These are phyloP conservation scores for Isatis tinctoria DNA, from an alignment of 345 rosid species.

Conservation along the genomic window DNA sequence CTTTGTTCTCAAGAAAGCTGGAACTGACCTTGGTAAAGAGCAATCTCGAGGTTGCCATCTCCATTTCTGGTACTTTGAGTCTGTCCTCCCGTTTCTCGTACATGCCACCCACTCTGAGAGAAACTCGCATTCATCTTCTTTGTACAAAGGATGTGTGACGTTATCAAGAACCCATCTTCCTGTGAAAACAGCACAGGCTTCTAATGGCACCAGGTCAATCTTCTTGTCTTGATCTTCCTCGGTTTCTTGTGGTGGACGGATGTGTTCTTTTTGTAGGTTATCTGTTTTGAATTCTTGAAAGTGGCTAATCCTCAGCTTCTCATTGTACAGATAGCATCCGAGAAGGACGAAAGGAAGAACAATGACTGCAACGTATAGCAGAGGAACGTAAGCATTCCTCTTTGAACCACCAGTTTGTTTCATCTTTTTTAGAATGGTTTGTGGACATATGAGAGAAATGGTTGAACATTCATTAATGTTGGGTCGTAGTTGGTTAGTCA, in stretches of 20 bases:
- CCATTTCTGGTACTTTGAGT: slow-evolving; percentile 82
- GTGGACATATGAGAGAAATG: background rate
- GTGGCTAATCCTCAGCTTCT: slow-evolving; percentile 22
- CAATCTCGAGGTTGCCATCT: slow-evolving; percentile 95
- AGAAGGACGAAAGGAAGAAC: slow-evolving; percentile 44
- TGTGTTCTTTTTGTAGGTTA: slow-evolving; percentile 8
- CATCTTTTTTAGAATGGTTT: slow-evolving; percentile 2
- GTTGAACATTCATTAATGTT: background rate
- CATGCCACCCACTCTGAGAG: slow-evolving; percentile 62
- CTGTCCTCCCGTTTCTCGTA: slow-evolving; percentile 73
- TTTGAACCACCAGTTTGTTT: slow-evolving; percentile 11
- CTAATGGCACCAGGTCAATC: slow-evolving; percentile 35
- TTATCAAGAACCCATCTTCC: slow-evolving; percentile 82
- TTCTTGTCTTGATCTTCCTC: slow-evolving; percentile 7
- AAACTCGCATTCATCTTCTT: slow-evolving; percentile 72
- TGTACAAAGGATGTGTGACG: slow-evolving; percentile 56
- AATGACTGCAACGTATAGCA: slow-evolving; percentile 28
- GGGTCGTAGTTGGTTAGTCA: slow-evolving; percentile 6
- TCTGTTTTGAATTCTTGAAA: slow-evolving; percentile 25
- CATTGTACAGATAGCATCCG: slow-evolving; percentile 44
- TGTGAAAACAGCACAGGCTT: slow-evolving; percentile 63
- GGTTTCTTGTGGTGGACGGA: slow-evolving; percentile 2
- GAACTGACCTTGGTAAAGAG: slow-evolving; percentile 64
- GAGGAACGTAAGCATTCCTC: slow-evolving; percentile 28
- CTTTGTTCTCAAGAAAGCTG: background rate